phyloP scores from a whole-genome alignment of 2,329 filamentous ascomycete species.

The Fusarium floridanum region DNA sequence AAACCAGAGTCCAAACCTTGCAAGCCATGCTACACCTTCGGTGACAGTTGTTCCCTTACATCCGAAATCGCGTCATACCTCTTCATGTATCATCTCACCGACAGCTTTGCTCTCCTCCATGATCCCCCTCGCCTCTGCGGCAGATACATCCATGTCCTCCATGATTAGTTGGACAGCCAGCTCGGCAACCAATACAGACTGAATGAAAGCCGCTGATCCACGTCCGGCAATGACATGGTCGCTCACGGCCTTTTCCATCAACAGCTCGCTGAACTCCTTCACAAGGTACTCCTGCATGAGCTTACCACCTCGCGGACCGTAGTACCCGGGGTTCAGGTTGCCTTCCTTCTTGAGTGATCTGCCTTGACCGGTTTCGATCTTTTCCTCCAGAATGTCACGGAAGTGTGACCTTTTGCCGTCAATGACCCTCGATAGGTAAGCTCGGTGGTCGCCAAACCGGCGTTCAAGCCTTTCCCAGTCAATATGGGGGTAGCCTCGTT shows the following conservation, averaged over 20 bases:
- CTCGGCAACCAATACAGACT: constrained; percentile 83
- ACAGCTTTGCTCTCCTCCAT: constrained; percentile 76
- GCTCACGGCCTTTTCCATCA: constrained; percentile 72
- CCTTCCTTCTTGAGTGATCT: constrained; percentile 71
- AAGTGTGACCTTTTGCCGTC: constrained; percentile 72
- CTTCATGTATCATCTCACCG: constrained; percentile 76
- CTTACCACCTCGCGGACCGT: constrained; percentile 80
- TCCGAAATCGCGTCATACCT: constrained; percentile 49
- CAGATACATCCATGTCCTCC: constrained; percentile 65
- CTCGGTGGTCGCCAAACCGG: constrained; percentile 70
- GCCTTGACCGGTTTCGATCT: constrained; percentile 67
- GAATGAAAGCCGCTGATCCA: constrained; percentile 77
- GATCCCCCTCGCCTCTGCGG: constrained; percentile 64
- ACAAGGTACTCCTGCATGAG: constrained; percentile 80
- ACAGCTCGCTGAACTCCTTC: constrained; percentile 66
- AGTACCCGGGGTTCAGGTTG: constrained; percentile 81
- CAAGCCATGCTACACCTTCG: background rate
- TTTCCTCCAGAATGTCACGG: constrained; percentile 66
- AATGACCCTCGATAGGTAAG: constrained; percentile 70
- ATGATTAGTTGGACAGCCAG: constrained; percentile 66
- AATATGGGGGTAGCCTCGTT: constrained; percentile 76
- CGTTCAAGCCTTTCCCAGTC: constrained; percentile 73
- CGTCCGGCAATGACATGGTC: constrained; percentile 76
- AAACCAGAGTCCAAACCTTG: constrained; percentile 16
- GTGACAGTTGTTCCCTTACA: background rate